Evolutionary conservation across 2,329 filamentous ascomycete genomes (phyloP), one percentile per base, ranked within the genome.

Genomic region (Aspergillus sp.): DNA sequence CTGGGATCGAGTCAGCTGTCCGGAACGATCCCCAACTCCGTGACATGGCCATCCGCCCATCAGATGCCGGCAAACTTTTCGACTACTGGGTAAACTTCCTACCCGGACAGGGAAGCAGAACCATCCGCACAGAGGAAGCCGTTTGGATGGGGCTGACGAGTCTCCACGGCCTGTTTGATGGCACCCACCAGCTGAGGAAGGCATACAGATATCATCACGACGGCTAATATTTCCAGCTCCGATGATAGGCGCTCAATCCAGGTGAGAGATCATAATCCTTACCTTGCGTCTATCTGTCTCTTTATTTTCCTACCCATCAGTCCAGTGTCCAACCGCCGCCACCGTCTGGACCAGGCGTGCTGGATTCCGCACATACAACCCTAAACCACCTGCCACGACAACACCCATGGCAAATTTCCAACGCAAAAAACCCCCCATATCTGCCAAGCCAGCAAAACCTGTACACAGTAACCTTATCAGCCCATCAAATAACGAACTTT

Each of bases 51-150:
- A 85, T 94, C 13, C 80, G 82, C 5, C 87, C 87, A 36, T 80
- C 81, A 23, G 87, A 86, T 63, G 88, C 88, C 7, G 85, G 82
- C 65, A 86, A 91, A 65, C 73, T 94, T 54, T 96, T 96, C 72
- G 92, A 96, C 75, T 83, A 88, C 67, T 96, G 91, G 91, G 82
- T 96, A 17, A 91, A 96, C 74, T 82, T 95, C 48, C 81, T 92
- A 65, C 90, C 91, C 3, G 86, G 87, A 1, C 92, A 96, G 74
- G 91, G 91, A 0, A 94, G 90, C 72, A 82, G 91, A 68, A 92
- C 88, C 1, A 94, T 96, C 63, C 81, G 90, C 63, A 95, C 91
- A 0, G 91, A 96, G 68, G 92, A 96, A 77, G 91, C 91, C 1
- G 78, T 96, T 17, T 91, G 90, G 78, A 85, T 95, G 71, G 91